Percentiles rank a stretch among this genome's conserved stretches.
Conservation (phyloP, 108 stramenopile species). For the Hondaea fermentalgiana region DNA sequence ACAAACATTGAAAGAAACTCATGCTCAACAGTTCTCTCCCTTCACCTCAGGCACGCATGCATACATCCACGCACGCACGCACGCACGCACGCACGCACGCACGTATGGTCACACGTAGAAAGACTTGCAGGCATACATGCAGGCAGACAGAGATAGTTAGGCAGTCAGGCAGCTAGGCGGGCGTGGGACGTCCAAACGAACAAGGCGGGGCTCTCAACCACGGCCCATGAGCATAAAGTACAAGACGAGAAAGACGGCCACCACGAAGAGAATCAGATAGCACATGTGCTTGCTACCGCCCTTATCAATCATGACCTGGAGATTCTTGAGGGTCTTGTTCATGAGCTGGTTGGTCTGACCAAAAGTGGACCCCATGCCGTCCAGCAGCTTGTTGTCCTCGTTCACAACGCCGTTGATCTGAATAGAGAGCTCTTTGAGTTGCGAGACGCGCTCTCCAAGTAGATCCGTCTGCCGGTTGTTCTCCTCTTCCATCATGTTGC, state of each 20-base stretch:
- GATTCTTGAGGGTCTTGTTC: conserved; percentile 10
- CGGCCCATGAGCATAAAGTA: background rate
- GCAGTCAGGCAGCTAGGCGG: too few species aligned
- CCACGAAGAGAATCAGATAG: background rate
- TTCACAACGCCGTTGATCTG: background rate
- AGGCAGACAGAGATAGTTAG: too few species aligned
- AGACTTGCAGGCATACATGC: too few species aligned
- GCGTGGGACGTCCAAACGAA: too few species aligned
- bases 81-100: too few species aligned
- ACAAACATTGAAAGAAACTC: too few species aligned
- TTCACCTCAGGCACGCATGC: too few species aligned
- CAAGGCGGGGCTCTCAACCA: background rate
- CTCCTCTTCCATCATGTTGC: background rate
- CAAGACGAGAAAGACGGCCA: background rate
- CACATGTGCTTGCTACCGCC: conserved; percentile 10
- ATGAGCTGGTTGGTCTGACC: conserved; percentile 1
- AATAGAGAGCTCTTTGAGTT: background rate
- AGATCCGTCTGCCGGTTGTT: background rate
- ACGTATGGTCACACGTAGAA: too few species aligned
- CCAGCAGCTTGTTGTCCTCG: background rate
- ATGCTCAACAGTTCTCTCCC: too few species aligned
- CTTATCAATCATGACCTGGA: background rate
- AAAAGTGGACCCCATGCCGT: background rate
- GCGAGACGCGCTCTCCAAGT: background rate
- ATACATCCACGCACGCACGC: too few species aligned